Percentiles rank a stretch among this genome's conserved stretches.
Evolutionary conservation across 495 filamentous ascomycete genomes (phyloP).

Genomic region (Penicillium alfredii): DNA sequence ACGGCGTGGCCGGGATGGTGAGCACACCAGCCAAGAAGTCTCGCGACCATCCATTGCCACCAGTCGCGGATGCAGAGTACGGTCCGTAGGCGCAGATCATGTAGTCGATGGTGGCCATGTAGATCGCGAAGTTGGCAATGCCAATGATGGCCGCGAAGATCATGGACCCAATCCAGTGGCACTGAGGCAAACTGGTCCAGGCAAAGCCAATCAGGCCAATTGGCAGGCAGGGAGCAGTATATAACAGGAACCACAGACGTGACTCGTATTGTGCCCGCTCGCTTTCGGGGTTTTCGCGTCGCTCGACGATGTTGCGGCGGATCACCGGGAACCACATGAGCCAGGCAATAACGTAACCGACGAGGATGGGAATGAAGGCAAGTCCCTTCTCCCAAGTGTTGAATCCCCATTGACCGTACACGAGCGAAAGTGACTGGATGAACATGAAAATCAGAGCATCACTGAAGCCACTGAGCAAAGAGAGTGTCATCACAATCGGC

Average conservation of each 20-base stretch:
- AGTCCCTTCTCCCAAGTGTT: constrained; percentile 44
- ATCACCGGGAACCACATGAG: constrained; percentile 49
- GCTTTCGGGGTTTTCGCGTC: constrained; percentile 43
- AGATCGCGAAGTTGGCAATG: constrained; percentile 64
- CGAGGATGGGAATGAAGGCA: constrained; percentile 51
- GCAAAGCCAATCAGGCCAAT: constrained; percentile 60
- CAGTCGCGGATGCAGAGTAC: constrained; percentile 66
- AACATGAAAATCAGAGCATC: constrained; percentile 64
- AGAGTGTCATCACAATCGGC: constrained; percentile 55
- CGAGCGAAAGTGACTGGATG: constrained; percentile 53
- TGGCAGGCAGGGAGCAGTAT: constrained; percentile 49
- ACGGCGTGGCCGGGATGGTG: constrained; percentile 68
- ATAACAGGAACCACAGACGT: constrained; percentile 55
- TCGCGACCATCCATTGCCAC: constrained; percentile 67
- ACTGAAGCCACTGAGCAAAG: constrained; percentile 55
- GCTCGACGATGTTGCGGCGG: constrained; percentile 43
- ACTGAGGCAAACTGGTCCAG: constrained; percentile 52
- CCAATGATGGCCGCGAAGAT: constrained; percentile 59
- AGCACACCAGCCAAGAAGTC: constrained; percentile 80
- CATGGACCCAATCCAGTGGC: constrained; percentile 63
- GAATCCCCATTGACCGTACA: constrained; percentile 57
- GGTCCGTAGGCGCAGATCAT: constrained; percentile 67
- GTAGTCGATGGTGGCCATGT: constrained; percentile 74
- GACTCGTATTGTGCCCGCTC: constrained; percentile 56
- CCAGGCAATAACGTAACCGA: constrained; percentile 58